Evolutionary conservation across 83 land plant species (phyloP).

Genomic region (Diphasiastrum complanatum): DNA sequence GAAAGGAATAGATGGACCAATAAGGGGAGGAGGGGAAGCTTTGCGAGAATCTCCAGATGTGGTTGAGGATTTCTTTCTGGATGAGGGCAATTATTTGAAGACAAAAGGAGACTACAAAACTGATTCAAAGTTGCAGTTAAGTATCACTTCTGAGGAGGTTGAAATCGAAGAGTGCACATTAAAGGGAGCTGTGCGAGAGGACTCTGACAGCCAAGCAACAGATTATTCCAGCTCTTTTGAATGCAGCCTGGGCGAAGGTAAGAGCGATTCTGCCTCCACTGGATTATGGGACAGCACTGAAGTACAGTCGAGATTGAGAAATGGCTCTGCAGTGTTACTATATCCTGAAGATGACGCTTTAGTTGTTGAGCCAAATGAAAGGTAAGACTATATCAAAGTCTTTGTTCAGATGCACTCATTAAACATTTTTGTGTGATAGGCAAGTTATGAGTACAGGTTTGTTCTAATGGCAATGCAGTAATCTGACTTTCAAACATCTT

Average conservation of each 20-base stretch:
- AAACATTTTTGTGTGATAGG: no score
- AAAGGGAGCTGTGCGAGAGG: conserved; percentile 13
- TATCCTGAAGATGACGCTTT: conserved; percentile 24
- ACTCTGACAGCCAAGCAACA: conserved; percentile 19
- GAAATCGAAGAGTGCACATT: conserved; percentile 13
- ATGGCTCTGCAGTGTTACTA: conserved; percentile 38
- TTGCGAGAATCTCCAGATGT: no score
- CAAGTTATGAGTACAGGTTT: no score
- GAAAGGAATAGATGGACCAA: no score
- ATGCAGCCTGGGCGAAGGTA: neutral
- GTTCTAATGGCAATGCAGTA: no score
- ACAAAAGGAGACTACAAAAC: neutral
- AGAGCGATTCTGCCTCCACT: conserved; percentile 4
- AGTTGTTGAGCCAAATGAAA: conserved; percentile 17
- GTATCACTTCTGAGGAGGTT: conserved; percentile 4
- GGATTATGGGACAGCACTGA: conserved; percentile 16
- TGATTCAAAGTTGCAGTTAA: neutral
- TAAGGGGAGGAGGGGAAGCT: no score
- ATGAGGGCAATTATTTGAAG: neutral
- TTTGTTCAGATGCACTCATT: no score
- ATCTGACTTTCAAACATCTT: no score
- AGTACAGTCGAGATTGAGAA: conserved; percentile 39
- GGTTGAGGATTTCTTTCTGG: no score
- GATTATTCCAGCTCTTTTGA: conserved; percentile 37
- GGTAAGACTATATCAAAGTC: no score